Percentiles rank a stretch among this genome's conserved stretches.
Evolutionary conservation across 176 grass and related monocot species (phyloP).

Genomic region (Ananas comosus): DNA sequence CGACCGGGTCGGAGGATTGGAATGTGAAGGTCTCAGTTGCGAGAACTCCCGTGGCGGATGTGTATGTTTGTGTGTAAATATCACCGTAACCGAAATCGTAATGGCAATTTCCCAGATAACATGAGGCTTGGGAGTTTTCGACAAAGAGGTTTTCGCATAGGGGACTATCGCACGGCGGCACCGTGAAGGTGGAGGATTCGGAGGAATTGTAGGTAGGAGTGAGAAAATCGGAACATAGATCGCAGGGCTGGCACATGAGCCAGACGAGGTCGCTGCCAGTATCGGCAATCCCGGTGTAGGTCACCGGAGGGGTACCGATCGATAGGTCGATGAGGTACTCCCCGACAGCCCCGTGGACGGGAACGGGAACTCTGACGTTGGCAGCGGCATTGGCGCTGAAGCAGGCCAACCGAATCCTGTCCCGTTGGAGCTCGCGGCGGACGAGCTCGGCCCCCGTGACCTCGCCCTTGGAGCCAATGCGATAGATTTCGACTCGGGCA

Average conservation of each 20-base stretch:
- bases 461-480: not conserved
- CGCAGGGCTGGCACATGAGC: slow-evolving; percentile 13
- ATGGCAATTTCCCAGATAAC: not conserved
- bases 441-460: not conserved
- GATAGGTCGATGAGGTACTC: slow-evolving; percentile 29
- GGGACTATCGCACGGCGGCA: not conserved
- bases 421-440: not conserved
- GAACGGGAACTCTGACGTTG: not conserved
- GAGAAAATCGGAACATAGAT: slow-evolving; percentile 5
- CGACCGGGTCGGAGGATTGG: not conserved
- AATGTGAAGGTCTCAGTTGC: slow-evolving; percentile 25
- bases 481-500: not conserved
- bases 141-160: not conserved
- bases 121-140: not conserved
- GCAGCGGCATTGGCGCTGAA: not conserved
- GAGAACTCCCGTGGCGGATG: slow-evolving; percentile 3
- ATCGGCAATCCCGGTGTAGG: slow-evolving; percentile 4
- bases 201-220: slow-evolving; percentile 9
- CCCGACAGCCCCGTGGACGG: not conserved
- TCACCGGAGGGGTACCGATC: slow-evolving; percentile 20
- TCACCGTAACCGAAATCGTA: slow-evolving; percentile 5
- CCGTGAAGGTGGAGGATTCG: slow-evolving; percentile 8
- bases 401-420: not conserved
- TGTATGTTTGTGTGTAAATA: not conserved
- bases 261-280: slow-evolving; percentile 21